Evolutionary conservation across 805 yeast genomes (phyloP).

Genomic region (Candida taoyuanica): DNA sequence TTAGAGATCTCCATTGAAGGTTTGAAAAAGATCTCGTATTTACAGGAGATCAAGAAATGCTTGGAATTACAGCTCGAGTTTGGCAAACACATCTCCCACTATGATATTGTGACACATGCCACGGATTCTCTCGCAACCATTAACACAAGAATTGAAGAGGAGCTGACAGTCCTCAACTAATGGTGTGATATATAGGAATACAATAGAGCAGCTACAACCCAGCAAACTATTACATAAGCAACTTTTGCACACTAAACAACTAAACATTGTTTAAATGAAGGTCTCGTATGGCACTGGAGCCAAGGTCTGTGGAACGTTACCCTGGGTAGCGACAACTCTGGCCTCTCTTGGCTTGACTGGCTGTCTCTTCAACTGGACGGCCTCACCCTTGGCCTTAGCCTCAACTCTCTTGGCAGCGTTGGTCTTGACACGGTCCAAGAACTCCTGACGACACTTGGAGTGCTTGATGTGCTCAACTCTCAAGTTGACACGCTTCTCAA

Average conservation of each 20-base stretch:
- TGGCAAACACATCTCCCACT: conserved; percentile 30
- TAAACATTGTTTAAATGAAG: conserved; percentile 66
- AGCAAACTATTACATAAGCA: conserved; percentile 11
- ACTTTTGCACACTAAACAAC: conserved; percentile 25
- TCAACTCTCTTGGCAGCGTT: conserved; percentile 91
- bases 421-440: conserved; percentile 95
- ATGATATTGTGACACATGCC: conserved; percentile 29
- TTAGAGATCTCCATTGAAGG: conserved; percentile 42
- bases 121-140: conserved; percentile 6
- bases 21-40: conserved; percentile 35
- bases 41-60: conserved; percentile 35
- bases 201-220: too few relatives aligned
- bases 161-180: too few relatives aligned
- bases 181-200: too few relatives aligned
- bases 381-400: conserved; percentile 92
- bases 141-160: conserved; percentile 9
- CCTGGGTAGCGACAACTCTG: conserved; percentile 75
- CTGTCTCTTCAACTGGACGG: conserved; percentile 93
- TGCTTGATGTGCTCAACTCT: conserved; percentile 99
- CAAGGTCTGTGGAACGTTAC: conserved; percentile 90
- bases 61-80: conserved; percentile 37
- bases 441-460: conserved; percentile 99
- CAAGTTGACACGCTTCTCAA: conserved; percentile 97
- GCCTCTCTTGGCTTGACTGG: conserved; percentile 97
- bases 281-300: conserved; percentile 99